Percentiles rank a stretch among this genome's conserved stretches.
Evolutionary conservation across 1,284 basidiomycete species (phyloP).

Genomic region (Cutaneotrichosporon cavernicola): DNA sequence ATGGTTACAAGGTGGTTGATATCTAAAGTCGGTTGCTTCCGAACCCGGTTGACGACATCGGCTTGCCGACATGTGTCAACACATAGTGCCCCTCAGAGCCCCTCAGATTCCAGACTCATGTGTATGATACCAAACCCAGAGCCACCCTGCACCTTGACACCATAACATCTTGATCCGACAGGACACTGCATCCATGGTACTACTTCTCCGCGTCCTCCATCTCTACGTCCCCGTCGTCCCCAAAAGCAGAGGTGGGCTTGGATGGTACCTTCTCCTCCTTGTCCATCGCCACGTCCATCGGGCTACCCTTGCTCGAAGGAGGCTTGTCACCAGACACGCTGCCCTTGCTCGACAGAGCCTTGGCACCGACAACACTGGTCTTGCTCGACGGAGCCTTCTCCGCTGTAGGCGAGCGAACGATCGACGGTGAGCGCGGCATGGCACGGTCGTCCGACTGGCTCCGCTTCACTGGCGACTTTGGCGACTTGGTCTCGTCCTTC

Average conservation of each 20-base stretch:
- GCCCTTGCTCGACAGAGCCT: background rate
- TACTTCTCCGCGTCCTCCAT: background rate
- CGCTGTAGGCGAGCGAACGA: background rate
- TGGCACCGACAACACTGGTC: background rate
- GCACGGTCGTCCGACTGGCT: background rate
- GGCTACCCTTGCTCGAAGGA: background rate
- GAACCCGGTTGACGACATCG: too few relatives aligned
- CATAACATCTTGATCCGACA: background rate
- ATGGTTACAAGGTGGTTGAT: background rate
- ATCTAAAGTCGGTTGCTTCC: too few relatives aligned
- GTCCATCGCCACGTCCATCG: background rate
- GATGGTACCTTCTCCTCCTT: background rate
- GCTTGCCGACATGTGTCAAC: too few relatives aligned
- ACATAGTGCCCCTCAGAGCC: too few relatives aligned
- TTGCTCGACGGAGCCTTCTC: slow-evolving; percentile 6
- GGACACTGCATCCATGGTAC: background rate
- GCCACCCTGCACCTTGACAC: background rate
- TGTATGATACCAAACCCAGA: too few relatives aligned
- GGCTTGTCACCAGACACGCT: background rate
- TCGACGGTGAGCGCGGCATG: background rate
- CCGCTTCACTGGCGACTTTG: background rate
- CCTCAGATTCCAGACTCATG: too few relatives aligned
- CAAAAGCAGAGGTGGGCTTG: background rate
- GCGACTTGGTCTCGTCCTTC: slow-evolving; percentile 4
- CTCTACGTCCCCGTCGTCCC: background rate